These are phyloP conservation scores for Silybum marianum DNA, from an alignment of 129 eudicot genomes.

Conservation along the genomic window DNA sequence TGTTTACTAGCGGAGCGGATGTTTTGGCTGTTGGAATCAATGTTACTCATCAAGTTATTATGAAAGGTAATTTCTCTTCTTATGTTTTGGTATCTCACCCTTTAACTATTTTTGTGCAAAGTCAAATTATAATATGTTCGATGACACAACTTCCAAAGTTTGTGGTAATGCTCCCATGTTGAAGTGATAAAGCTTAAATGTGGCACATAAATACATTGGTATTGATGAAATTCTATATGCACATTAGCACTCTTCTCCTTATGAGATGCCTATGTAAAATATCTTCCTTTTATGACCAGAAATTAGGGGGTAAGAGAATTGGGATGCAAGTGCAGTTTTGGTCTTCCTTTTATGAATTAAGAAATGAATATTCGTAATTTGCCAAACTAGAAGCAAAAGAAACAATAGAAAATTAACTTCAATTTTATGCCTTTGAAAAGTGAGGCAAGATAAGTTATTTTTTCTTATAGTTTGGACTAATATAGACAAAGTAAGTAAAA, in stretches of 20 bases:
- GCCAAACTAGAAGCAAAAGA: neutral
- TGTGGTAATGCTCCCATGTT: neutral
- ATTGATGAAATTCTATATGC: neutral
- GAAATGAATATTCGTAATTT: neutral
- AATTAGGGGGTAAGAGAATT: neutral
- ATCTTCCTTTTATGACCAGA: neutral
- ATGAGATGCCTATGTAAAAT: neutral
- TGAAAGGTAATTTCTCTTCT: slow-evolving; percentile 54
- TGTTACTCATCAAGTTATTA: slow-evolving; percentile 91
- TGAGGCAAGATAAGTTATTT: neutral
- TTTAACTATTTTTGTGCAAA: neutral
- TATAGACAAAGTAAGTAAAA: neutral
- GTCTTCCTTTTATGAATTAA: neutral
- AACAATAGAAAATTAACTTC: neutral
- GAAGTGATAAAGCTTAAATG: neutral
- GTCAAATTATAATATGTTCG: slow-evolving; percentile 5
- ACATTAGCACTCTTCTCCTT: neutral
- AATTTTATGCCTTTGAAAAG: neutral
- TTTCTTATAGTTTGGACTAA: neutral
- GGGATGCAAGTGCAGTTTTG: neutral
- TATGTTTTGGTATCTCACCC: neutral
- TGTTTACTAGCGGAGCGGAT: slow-evolving; percentile 96
- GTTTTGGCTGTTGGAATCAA: slow-evolving; percentile 89
- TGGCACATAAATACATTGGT: neutral
- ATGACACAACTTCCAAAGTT: neutral